Base-by-base conservation (phyloP, 2,329 filamentous ascomycete genomes). In the Lizonia empirigonia region DNA sequence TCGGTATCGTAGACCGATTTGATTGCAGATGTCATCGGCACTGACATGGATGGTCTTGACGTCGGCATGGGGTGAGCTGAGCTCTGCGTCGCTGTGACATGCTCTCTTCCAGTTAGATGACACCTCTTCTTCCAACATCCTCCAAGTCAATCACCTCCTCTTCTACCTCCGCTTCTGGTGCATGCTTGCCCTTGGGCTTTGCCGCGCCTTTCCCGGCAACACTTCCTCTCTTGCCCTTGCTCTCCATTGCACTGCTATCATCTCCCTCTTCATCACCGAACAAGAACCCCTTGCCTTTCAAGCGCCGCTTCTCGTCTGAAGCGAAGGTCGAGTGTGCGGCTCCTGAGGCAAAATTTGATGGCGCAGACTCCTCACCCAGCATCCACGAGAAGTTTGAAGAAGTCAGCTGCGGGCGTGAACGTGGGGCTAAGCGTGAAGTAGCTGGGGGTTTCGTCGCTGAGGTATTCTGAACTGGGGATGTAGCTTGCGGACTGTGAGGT, bases 361-460 rank as follows among this genome's bases (percentile, higher is more conserved):
- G 60, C 15, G 58, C 58, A 7, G 65, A 67, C n/a, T 72, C 72
- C 29, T 72, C 67, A 13, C 69, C 70, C 4, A 91, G 78, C 87
- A 91, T 91, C 86, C 87, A 91, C 1, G 88, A 86, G 69, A 90
- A 91, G 4, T 86, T 88, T 7, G 88, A 90, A 59, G 89, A 87
- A 1, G 87, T 86, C 26, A 91, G 78, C 0, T 81, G 84, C 3
- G 87, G 88, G 18, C 86, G 80, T 16, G 84, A 58, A n/a, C 63
- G 82, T 74, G 35, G 63, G 7, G 64, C 65, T 15, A 71, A 57
- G 69, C 74, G 60, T 3, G 59, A 53, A 8, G 59, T 47, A n/a
- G 55, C 45, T 22, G 60, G 47, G 5, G 58, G 50, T 36, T 53
- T 47, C 12, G 53, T 38, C 26, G 58, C 30, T 16, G 53, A 47